Conservation (phyloP, 2,329 filamentous ascomycete genomes). For the Venturiaceae sp. region DNA sequence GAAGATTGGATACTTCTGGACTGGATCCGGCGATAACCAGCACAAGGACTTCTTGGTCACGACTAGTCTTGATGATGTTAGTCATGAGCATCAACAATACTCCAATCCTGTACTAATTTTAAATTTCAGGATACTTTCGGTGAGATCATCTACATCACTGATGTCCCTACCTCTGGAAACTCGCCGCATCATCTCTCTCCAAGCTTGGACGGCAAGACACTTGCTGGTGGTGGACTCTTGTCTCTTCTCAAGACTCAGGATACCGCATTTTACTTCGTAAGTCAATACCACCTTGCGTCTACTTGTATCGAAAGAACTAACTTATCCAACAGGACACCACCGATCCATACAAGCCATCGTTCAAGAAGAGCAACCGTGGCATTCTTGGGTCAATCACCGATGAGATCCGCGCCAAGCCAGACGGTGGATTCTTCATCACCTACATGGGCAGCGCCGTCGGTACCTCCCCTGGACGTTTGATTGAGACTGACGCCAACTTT, state of each 20-base stretch:
- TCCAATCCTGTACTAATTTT: no score
- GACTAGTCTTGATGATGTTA: conserved; percentile 45
- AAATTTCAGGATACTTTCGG: no score
- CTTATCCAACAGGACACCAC: no score
- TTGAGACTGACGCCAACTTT: conserved; percentile 50
- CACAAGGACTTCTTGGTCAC: conserved; percentile 52
- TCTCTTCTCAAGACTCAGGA: conserved; percentile 51
- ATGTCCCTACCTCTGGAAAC: no score
- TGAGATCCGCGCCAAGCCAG: conserved; percentile 54
- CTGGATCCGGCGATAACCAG: conserved; percentile 48
- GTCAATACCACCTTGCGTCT: no score
- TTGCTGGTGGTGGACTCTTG: conserved; percentile 47
- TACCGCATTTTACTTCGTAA: conserved; percentile 54
- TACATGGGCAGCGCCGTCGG: conserved; percentile 53
- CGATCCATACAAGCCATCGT: conserved; percentile 49
- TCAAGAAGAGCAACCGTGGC: conserved; percentile 51
- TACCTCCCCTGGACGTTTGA: conserved; percentile 47
- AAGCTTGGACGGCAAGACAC: no score
- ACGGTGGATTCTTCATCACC: conserved; percentile 52
- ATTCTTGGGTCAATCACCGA: conserved; percentile 50
- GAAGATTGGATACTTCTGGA: conserved; percentile 59
- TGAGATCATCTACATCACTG: no score
- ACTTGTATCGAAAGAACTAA: no score
- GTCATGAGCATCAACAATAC: conserved; percentile 7
- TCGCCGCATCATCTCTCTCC: no score